These are phyloP conservation scores for Beta macrorhiza DNA, from an alignment of 179 eudicot species.

Conservation along the genomic window DNA sequence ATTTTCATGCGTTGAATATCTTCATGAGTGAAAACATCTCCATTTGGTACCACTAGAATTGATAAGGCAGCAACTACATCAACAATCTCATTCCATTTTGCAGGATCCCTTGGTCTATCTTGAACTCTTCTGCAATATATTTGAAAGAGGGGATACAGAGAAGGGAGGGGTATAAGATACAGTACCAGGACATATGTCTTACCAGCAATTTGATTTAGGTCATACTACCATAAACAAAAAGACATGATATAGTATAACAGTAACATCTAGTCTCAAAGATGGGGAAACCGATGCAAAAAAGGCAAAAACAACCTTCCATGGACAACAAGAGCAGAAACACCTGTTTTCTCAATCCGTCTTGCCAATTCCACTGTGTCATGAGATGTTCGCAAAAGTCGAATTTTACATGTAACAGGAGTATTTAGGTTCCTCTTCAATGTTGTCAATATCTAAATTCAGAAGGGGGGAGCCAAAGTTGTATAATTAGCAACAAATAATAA, in stretches of 20 bases:
- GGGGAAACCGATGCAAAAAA: not conserved
- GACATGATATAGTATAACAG: not conserved
- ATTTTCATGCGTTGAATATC: slow-evolving; percentile 64
- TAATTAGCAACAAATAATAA: not conserved
- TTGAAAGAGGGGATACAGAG: not conserved
- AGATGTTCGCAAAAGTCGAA: too few relatives aligned
- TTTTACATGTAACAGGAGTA: too few relatives aligned
- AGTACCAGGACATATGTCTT: not conserved
- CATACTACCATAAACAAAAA: not conserved
- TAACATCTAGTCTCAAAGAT: not conserved
- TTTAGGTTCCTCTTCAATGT: too few relatives aligned
- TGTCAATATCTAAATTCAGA: too few relatives aligned
- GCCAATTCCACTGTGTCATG: too few relatives aligned
- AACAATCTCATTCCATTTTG: slow-evolving; percentile 89
- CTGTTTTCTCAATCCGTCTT: slow-evolving; percentile 47
- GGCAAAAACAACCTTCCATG: slow-evolving; percentile 67
- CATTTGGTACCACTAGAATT: slow-evolving; percentile 88
- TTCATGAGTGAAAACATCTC: slow-evolving; percentile 81
- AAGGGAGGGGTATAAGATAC: not conserved
- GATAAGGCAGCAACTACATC: slow-evolving; percentile 81
- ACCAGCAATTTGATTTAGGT: not conserved
- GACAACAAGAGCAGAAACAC: slow-evolving; percentile 86
- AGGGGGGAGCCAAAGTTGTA: not conserved
- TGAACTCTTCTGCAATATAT: slow-evolving; percentile 58
- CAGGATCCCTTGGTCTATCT: slow-evolving; percentile 95